Conservation (phyloP, 1,284 basidiomycete genomes). For the Microbotryomycetes sp. region DNA sequence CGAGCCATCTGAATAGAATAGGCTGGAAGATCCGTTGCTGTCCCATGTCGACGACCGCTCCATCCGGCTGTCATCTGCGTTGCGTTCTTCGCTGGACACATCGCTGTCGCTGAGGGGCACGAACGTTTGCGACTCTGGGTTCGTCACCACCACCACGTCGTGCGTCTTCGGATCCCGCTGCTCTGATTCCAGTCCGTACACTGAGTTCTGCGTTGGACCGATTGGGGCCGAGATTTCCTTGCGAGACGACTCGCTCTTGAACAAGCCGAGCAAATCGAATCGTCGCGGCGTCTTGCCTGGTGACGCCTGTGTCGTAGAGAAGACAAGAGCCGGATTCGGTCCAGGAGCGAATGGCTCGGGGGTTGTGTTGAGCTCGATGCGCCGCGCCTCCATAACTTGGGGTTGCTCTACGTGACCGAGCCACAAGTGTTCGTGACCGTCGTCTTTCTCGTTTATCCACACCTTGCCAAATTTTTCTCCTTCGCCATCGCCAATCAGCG, state of each 20-base stretch:
- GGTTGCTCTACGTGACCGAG: neutral
- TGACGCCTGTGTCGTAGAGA: constrained; percentile 4
- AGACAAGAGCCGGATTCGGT: constrained; percentile 4
- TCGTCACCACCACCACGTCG: constrained; percentile 28
- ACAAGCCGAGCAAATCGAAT: constrained; percentile 32
- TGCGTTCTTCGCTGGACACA: neutral
- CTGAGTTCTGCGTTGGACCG: constrained; percentile 5
- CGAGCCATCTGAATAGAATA: constrained; percentile 35
- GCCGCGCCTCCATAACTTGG: neutral
- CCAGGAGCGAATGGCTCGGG: constrained; percentile 4
- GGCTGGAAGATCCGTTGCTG: constrained; percentile 29
- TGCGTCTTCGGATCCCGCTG: constrained; percentile 5
- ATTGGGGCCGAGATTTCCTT: constrained; percentile 11
- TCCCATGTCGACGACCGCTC: constrained; percentile 30
- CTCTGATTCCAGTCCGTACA: constrained; percentile 21
- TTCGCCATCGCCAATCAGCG: neutral
- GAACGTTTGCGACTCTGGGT: constrained; percentile 4
- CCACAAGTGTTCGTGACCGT: constrained; percentile 5
- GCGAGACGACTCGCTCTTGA: constrained; percentile 14
- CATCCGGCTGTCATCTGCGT: constrained; percentile 1
- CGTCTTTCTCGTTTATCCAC: neutral
- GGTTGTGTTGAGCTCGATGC: neutral
- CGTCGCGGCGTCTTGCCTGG: constrained; percentile 17
- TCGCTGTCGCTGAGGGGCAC: neutral
- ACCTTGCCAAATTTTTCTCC: neutral